Evolutionary conservation across 768 basidiomycete genomes (phyloP), one percentile per base, ranked within the genome.

Genomic region (Nidula microcarpa): DNA sequence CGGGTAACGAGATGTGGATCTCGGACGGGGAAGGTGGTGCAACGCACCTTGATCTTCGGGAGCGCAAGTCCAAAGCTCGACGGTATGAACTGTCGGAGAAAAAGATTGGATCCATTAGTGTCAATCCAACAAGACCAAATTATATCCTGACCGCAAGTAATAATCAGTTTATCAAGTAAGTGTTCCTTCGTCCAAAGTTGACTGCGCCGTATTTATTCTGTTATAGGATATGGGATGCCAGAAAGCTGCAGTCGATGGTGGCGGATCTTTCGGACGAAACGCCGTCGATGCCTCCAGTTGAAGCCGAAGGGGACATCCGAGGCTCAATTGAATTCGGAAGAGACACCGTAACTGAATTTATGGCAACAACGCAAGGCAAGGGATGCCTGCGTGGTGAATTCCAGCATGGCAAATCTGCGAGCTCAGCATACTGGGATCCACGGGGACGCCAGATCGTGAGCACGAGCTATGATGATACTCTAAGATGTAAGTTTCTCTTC

Each of bases 351-450:
- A 68, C 76, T 10, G 65, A 79, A 17, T 85, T 80, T 49, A 58
- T 77, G 4, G 66, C 74, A 5, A 78, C 86, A 6, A 75, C 75
- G 55, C 65, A 68, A 33, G 89, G 86, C 6, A 72, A 74, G 44
- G 76, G 81, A 0, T 68, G 71, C 16, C 67, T 91, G 32, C 82
- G 87, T 4, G 86, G 75, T 2, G 82, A 86, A 60, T 87, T 80
- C 75, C 65, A 65, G 11, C 91, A 94, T 61, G 78, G 81, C 53
- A 89, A 89, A 64, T 87, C 88, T 13, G 88, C 84, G 44, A 92
- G 86, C 56, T 85, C 91, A 13, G 91, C 88, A 0, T 92, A 87
- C 59, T 94, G 91, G 91, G 90, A 93, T 66, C 82, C 90, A 2
- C 74, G 85, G 53, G 91, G 91, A 3, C 79, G 87, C 30, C 75